Conservation (phyloP, 2,329 filamentous ascomycete genomes). For the Aspergillus piperis region DNA sequence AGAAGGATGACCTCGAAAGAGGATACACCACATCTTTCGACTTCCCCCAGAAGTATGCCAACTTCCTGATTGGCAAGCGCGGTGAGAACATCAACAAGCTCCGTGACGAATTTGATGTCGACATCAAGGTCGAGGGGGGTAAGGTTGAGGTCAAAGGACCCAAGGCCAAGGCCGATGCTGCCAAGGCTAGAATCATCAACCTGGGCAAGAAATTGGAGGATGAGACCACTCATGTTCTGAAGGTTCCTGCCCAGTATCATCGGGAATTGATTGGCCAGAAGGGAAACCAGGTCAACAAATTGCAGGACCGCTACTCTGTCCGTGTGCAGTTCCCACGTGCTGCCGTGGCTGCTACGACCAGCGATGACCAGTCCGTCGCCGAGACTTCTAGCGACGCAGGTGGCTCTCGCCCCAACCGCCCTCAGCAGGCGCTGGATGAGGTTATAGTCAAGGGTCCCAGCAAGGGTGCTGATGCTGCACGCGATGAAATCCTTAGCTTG, state of each 20-base stretch:
- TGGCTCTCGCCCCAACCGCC: constrained; percentile 61
- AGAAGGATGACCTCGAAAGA: constrained; percentile 90
- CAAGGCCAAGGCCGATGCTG: constrained; percentile 87
- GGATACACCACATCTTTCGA: constrained; percentile 84
- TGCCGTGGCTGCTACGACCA: constrained; percentile 36
- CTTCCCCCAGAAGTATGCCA: constrained; percentile 92
- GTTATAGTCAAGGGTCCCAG: constrained; percentile 88
- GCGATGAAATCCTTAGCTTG: constrained; percentile 85
- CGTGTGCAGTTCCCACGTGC: constrained; percentile 91
- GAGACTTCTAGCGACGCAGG: constrained; percentile 69
- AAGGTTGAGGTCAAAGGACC: constrained; percentile 95
- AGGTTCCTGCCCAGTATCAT: constrained; percentile 92
- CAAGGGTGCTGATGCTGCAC: constrained; percentile 87
- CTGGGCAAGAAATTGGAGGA: constrained; percentile 84
- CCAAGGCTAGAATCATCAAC: constrained; percentile 76
- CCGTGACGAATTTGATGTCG: constrained; percentile 69
- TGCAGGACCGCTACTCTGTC: constrained; percentile 91
- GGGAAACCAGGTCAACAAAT: constrained; percentile 83
- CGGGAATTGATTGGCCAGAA: constrained; percentile 88
- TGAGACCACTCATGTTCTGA: constrained; percentile 81
- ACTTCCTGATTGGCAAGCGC: constrained; percentile 71
- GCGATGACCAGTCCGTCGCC: constrained; percentile 68
- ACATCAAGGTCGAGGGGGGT: constrained; percentile 88
- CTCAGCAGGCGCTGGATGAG: constrained; percentile 80
- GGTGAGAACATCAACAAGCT: constrained; percentile 70